Base-by-base conservation (phyloP, 345 rosid species). In the Odontarrhena argentea region DNA sequence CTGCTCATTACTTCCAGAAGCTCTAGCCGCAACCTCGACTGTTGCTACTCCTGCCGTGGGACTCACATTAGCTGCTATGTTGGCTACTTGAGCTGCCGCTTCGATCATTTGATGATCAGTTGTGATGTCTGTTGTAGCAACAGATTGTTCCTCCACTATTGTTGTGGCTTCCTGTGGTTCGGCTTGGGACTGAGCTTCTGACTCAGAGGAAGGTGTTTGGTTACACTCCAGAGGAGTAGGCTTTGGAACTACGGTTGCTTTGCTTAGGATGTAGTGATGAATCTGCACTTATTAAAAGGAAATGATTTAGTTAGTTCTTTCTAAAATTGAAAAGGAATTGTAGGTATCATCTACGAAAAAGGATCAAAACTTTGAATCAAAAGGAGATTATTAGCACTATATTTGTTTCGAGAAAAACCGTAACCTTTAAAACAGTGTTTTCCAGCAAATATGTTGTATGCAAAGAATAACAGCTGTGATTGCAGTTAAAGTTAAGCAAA, bases 261-360 rank as follows among this genome's bases (percentile, higher is more conserved):
- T 93, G 85, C 89, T 80, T 36, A 88, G 78, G 87, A 94, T 86
- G 78, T 87, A 83, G 12, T 87, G 84, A 73, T 94, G 99, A 67
- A 94, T 85, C 99, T 94, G 92, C 49, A 5, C 6, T 65, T 55
- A 22, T 56, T 34, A 3, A 40, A 44, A 49, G 18, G 36, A 25
- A 35, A 59, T 65, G 61, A 35, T 49, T 50, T 55, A 6, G 6
- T 6, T 13, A 35, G 24, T 70, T 61, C 1, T 49, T 60, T 14
- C 68, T 26, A 25, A 28, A 54, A 30, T 6, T 63, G 50, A 55
- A 63, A 26, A 51, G 7, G 24, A 14, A 10, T 3, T 7, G 43
- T 26, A 53, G 15, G 34, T 60, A 51, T 53, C 40, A 32, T 3
- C 7, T 32, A 3, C 6, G 4, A 32, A 32, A 32, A 32, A 1